These are phyloP conservation scores for Coniochaeta hoffmannii DNA, from an alignment of 2,329 filamentous ascomycete species.

Conservation along the genomic window DNA sequence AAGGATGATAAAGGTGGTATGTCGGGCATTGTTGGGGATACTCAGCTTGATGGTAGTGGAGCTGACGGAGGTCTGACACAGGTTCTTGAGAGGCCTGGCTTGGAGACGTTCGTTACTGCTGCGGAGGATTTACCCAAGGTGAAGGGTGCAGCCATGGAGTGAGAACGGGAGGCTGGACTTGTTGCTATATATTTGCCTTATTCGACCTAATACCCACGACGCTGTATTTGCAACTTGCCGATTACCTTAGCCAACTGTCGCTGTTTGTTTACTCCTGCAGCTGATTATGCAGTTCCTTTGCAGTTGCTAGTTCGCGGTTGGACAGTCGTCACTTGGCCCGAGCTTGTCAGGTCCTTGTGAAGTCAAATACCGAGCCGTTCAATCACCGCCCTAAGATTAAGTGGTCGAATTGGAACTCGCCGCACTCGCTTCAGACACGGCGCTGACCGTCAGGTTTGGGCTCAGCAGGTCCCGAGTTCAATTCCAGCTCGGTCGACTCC, in stretches of 20 bases:
- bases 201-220: neutral
- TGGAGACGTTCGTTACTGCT: slow-evolving; percentile 52
- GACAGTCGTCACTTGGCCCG: neutral
- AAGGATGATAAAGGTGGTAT: neutral
- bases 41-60: slow-evolving; percentile 5
- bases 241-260: neutral
- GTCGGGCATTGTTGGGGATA: neutral
- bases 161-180: neutral
- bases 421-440: neutral
- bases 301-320: neutral
- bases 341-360: neutral
- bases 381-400: neutral
- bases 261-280: neutral
- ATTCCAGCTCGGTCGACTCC: no score
- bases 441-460: no score
- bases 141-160: slow-evolving; percentile 9
- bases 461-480: no score
- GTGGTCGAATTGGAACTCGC: neutral
- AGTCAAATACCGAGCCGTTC: neutral
- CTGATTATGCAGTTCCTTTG: neutral
- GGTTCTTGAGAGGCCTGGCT: slow-evolving; percentile 24
- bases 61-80: neutral
- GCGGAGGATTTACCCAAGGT: slow-evolving; percentile 31
- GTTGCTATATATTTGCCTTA: neutral
- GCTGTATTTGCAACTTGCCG: neutral